phyloP scores from a whole-genome alignment of 129 eudicot species.

The Helianthus annuus region HanXRQr2.0-SUNRISE NC_035436.2:35784727-35785226 shows the following conservation, averaged over 20 bases:
- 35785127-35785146: neutral
- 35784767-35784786: slow-evolving; percentile 41
- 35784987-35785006: neutral
- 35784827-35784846: slow-evolving; percentile 43
- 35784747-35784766: slow-evolving; percentile 41
- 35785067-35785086: neutral
- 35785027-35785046: neutral
- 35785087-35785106: neutral
- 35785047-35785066: neutral
- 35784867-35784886: slow-evolving; percentile 64
- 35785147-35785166: neutral
- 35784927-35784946: neutral
- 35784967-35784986: neutral
- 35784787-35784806: slow-evolving; percentile 46
- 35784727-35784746: slow-evolving; percentile 50
- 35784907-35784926: slow-evolving; percentile 34
- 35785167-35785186: neutral
- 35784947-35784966: too few species aligned
- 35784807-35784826: slow-evolving; percentile 42
- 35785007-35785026: neutral
- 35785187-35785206: neutral
- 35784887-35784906: slow-evolving; percentile 79
- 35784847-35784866: slow-evolving; percentile 61
- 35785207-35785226: neutral
- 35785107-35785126: neutral